Evolutionary conservation across 108 stramenopile genomes (phyloP).

Genomic region (Epithemia pelagica): DNA sequence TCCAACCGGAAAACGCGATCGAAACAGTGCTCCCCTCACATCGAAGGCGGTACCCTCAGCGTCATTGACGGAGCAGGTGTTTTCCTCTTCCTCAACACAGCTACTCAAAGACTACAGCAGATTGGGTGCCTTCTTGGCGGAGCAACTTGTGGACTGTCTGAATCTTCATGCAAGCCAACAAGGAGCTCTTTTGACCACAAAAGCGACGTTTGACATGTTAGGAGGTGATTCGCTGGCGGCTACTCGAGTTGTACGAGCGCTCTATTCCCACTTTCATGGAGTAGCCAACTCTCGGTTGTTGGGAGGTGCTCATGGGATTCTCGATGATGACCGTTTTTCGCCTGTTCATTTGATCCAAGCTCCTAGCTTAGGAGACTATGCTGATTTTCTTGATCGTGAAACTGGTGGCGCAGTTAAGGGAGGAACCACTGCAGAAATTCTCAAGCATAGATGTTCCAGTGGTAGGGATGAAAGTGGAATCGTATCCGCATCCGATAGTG

Average conservation of each 20-base stretch:
- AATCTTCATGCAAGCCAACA: slow-evolving; percentile 62
- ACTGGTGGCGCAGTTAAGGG: not conserved
- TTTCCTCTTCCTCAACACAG: not conserved
- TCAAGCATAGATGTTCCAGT: too few relatives aligned
- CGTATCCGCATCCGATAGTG: not conserved
- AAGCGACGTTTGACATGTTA: slow-evolving; percentile 57
- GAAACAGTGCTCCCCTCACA: slow-evolving; percentile 41
- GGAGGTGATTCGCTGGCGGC: slow-evolving; percentile 85
- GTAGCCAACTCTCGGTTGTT: slow-evolving; percentile 54
- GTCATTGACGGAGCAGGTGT: not conserved
- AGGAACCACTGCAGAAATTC: not conserved
- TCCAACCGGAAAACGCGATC: slow-evolving; percentile 72
- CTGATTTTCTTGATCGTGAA: slow-evolving; percentile 52
- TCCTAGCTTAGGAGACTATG: slow-evolving; percentile 55
- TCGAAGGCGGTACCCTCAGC: slow-evolving; percentile 26
- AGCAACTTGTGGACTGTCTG: slow-evolving; percentile 52
- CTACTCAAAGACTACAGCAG: slow-evolving; percentile 26
- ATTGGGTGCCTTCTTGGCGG: slow-evolving; percentile 42
- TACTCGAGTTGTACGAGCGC: slow-evolving; percentile 53
- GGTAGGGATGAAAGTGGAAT: not conserved
- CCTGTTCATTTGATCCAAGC: slow-evolving; percentile 47
- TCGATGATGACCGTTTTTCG: slow-evolving; percentile 51
- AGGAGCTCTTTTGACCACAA: slow-evolving; percentile 38
- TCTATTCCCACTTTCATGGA: slow-evolving; percentile 65
- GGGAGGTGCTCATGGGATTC: slow-evolving; percentile 59